Conservation (phyloP, 306 rosid species). For the Abrus precatorius region DNA sequence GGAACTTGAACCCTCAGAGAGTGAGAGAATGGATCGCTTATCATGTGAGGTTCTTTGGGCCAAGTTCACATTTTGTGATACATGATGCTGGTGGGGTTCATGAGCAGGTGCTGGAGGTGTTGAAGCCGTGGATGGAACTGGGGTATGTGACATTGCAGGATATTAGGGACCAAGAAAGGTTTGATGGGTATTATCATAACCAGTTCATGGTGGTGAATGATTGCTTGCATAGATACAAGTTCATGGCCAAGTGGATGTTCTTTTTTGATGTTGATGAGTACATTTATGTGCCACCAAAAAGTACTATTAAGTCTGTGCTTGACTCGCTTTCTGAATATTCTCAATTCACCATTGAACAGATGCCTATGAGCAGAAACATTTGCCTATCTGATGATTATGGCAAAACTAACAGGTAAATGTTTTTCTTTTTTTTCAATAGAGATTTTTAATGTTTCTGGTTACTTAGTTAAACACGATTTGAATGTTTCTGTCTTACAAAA, state of each 20-base stretch:
- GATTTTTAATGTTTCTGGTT: background rate
- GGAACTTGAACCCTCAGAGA: conserved; percentile 80
- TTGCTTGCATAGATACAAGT: conserved; percentile 80
- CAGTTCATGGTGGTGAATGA: conserved; percentile 96
- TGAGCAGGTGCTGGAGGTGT: conserved; percentile 71
- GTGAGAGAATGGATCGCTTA: conserved; percentile 92
- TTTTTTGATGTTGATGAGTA: conserved; percentile 94
- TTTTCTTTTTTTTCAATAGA: no score
- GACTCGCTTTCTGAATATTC: conserved; percentile 66
- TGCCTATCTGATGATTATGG: conserved; percentile 62
- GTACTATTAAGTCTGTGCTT: conserved; percentile 68
- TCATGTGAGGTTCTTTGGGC: conserved; percentile 81
- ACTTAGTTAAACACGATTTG: background rate
- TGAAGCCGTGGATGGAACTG: conserved; percentile 93
- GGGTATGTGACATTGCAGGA: conserved; percentile 89
- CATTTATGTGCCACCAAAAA: conserved; percentile 78
- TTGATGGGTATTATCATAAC: conserved; percentile 93
- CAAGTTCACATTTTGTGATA: conserved; percentile 79
- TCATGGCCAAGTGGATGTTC: conserved; percentile 93
- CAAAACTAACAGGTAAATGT: conserved; percentile 67
- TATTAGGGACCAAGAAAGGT: conserved; percentile 85
- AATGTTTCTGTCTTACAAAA: background rate
- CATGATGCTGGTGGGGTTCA: conserved; percentile 95
- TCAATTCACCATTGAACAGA: conserved; percentile 88
- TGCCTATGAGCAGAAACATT: conserved; percentile 78